Base-by-base conservation (phyloP, 257 asterid species). In the Solanum gracilifrons region DNA sequence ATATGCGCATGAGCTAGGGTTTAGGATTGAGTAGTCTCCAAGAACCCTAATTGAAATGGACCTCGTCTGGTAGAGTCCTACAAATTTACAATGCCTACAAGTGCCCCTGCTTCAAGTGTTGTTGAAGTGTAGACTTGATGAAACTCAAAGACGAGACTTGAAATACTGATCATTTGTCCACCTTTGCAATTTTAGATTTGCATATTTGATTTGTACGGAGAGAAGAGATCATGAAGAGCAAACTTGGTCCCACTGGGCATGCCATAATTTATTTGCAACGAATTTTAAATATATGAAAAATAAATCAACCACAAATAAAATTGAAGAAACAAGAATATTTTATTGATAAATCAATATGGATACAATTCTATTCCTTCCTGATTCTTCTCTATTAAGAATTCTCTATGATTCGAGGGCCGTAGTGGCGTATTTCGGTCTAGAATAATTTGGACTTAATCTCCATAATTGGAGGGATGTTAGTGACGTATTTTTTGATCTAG, bases 391-490 rank as follows among this genome's bases (percentile, higher is more conserved):
- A 18, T 51, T 16, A 51, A 5, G 0, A 51, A 51, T 51, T 51
- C 4, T 51, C 0, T 16, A 0, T 51, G 23, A 16, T 51, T 51
- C 3, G 23, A 5, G 62, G 9, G 1, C 0, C 1, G 0, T 51
- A 51, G 62, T 51, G 9, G 0, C 2, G 0, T 51, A 51, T 2
- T 51, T 18, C 4, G 0, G 0, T 51, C 23, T 51, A 1, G 1
- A 51, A 51, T 51, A 51, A 51, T 51, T 43, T 51, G n/a, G 0
- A 51, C 23, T 16, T 51, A 0, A 51, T 51, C 0, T 51, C 23
- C 4, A 51, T 51, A 51, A 51, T 51, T 51, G 1, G 62, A 51
- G 62, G 0, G 0, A 1, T 18, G 10, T 6, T 51, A 7, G 0
- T 51, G 10, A 18, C 1, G n/a, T 18, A 51, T 51, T 51, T 51